Percentiles rank a stretch among this genome's conserved stretches.
Evolutionary conservation across 2,329 filamentous ascomycete species (phyloP).

Genomic region (Cercospora citrullina): DNA sequence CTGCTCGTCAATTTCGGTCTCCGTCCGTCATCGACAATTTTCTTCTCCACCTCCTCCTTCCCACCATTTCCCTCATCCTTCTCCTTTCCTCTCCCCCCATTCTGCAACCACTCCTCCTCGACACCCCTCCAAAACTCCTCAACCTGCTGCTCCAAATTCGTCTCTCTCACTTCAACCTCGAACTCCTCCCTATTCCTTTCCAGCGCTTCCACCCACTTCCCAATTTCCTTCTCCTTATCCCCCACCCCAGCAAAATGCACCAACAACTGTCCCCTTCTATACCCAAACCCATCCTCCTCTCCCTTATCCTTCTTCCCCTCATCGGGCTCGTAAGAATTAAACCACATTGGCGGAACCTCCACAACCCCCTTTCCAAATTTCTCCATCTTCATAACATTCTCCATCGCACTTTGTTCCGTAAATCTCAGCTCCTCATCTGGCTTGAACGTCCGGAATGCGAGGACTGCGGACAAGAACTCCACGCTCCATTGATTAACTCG

Average conservation of each 20-base stretch:
- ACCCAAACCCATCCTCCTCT: conserved; percentile 30
- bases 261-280: conserved; percentile 43
- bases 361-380: conserved; percentile 37
- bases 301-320: conserved; percentile 39
- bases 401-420: conserved; percentile 46
- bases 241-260: conserved; percentile 45
- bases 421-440: conserved; percentile 40
- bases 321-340: conserved; percentile 43
- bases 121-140: conserved; percentile 36
- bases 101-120: conserved; percentile 7
- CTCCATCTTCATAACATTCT: conserved; percentile 36
- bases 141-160: conserved; percentile 38
- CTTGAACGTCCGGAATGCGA: conserved; percentile 42
- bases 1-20: neutral
- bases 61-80: neutral
- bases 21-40: neutral
- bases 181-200: conserved; percentile 38
- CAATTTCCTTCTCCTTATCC: conserved; percentile 38
- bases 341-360: conserved; percentile 44
- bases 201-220: conserved; percentile 40
- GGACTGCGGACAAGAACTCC: conserved; percentile 41
- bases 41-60: neutral
- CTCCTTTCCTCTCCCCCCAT: neutral
- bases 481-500: conserved; percentile 43
- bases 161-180: conserved; percentile 38